These are phyloP conservation scores for Colletotrichum tofieldiae DNA, from an alignment of 2,329 filamentous ascomycete genomes.

Conservation along the genomic window DNA sequence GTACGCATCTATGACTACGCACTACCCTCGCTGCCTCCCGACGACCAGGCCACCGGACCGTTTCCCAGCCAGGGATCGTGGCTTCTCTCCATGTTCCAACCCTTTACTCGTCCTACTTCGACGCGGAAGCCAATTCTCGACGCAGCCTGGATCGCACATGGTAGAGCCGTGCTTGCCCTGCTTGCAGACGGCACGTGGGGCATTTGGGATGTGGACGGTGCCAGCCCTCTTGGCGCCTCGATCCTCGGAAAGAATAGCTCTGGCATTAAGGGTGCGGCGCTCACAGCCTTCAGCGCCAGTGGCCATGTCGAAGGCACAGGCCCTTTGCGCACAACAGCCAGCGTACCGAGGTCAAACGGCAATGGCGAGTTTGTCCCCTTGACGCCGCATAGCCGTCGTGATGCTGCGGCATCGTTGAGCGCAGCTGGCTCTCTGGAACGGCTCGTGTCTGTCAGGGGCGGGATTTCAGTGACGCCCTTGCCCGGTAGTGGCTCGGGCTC, in stretches of 20 bases:
- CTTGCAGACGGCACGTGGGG: constrained; percentile 78
- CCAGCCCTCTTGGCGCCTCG: constrained; percentile 63
- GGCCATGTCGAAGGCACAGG: constrained; percentile 75
- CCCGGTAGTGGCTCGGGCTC: constrained; percentile 58
- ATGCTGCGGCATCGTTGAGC: constrained; percentile 63
- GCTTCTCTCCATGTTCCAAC: constrained; percentile 74
- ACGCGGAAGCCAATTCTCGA: constrained; percentile 74
- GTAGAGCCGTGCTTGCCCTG: constrained; percentile 71
- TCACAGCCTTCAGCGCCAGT: constrained; percentile 71
- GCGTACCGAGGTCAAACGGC: constrained; percentile 43
- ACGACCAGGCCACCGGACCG: constrained; percentile 65
- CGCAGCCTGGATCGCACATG: constrained; percentile 74
- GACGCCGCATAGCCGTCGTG: constrained; percentile 74
- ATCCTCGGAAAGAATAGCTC: constrained; percentile 66
- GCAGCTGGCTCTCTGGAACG: constrained; percentile 64
- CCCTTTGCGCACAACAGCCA: constrained; percentile 59
- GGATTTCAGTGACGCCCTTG: constrained; percentile 65
- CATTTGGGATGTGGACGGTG: constrained; percentile 77
- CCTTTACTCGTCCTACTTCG: constrained; percentile 65
- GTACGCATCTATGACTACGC: constrained; percentile 76
- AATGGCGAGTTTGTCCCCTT: constrained; percentile 73
- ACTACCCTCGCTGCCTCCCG: constrained; percentile 65
- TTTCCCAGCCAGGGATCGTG: constrained; percentile 74
- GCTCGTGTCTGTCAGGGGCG: constrained; percentile 66
- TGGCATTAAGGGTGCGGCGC: constrained; percentile 70